phyloP scores from a whole-genome alignment of 1,284 basidiomycete species.

The Pyrrhoderma lamaoense region DNA sequence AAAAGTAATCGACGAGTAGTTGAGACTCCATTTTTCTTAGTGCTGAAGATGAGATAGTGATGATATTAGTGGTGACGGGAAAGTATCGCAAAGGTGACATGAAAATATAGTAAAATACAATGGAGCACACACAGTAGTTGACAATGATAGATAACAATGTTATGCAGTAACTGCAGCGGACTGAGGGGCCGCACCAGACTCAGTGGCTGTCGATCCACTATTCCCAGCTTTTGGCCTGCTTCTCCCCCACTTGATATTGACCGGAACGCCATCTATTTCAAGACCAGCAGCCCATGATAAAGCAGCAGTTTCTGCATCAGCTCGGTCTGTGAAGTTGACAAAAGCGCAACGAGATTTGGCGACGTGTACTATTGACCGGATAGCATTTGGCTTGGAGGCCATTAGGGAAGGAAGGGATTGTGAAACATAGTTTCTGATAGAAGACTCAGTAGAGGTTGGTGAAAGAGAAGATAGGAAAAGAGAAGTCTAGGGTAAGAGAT shows the following conservation, averaged over 20 bases:
- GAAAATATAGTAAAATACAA: not conserved
- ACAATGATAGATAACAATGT: not conserved
- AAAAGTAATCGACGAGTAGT: not conserved
- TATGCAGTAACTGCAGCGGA: conserved; percentile 4
- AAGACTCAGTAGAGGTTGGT: conserved; percentile 62
- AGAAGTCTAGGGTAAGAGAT: conserved; percentile 59
- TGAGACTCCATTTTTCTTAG: not conserved
- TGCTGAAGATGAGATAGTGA: not conserved
- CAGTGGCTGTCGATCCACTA: not conserved
- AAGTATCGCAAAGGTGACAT: not conserved
- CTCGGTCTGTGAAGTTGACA: conserved; percentile 83
- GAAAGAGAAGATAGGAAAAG: conserved; percentile 88
- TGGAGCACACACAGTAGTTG: not conserved
- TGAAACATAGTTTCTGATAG: conserved; percentile 71
- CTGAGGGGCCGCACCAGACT: not conserved
- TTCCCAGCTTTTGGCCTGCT: conserved; percentile 27
- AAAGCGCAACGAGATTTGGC: conserved; percentile 90
- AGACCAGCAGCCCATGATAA: conserved; percentile 83
- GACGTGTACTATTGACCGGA: conserved; percentile 85
- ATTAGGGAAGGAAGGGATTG: conserved; percentile 65
- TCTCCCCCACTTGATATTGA: conserved; percentile 84
- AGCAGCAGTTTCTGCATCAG: conserved; percentile 79
- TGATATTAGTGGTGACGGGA: not conserved
- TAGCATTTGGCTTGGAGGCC: conserved; percentile 29
- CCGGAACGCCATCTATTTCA: conserved; percentile 71